Evolutionary conservation across 257 asterid genomes (phyloP), one percentile per base, ranked within the genome.

Genomic region (Voacanga thouarsii): DNA sequence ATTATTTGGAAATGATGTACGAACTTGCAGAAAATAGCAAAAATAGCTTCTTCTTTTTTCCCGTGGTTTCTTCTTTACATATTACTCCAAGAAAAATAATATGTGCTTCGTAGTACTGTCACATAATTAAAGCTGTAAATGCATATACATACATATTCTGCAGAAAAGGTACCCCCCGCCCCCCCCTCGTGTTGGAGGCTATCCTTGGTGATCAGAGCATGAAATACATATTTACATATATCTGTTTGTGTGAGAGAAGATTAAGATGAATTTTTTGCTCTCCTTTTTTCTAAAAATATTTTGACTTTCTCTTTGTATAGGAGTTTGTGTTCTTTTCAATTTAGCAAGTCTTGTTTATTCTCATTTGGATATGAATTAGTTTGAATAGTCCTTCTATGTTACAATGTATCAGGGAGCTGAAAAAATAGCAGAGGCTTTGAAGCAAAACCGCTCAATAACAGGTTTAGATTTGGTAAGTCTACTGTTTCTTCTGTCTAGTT

Each of bases 361-460:
- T 67, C 44, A 44, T 41, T 43, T 24, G 33, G 59, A 26, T 12
- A 24, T 56, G 14, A 44, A 75, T 7, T 19, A 41, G 51, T 44
- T 12, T 50, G 61, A 14, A 30, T 41, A 68, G 16, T 44, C 12
- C 51, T 78, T 71, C 26, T 67, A 23, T 57, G 41, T 24, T 37
- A 47, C 64, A 44, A 26, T 76, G 44, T 84, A 63, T 82, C 82
- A 93, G 99, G 99, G 99, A 77, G 96, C 96, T 84, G 94, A 88
- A 82, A 90, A 72, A 72, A 88, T 95, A 55, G 99, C 99, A 28
- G 96, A 86, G 80, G 99, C 98, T 80, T 82, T 95, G 90, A 91
- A 83, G 90, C 91, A 88, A 75, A 95, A 95, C 75, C 91, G 96
- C 43, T 88, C 99, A 18, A 74, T 95, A 71, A 89, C 94, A n/a